A percentile compares a stretch with the other conserved stretches of the same genome.
Conservation (phyloP, 2,329 filamentous ascomycete genomes). For the Graphiopsis chlorocephala region DNA sequence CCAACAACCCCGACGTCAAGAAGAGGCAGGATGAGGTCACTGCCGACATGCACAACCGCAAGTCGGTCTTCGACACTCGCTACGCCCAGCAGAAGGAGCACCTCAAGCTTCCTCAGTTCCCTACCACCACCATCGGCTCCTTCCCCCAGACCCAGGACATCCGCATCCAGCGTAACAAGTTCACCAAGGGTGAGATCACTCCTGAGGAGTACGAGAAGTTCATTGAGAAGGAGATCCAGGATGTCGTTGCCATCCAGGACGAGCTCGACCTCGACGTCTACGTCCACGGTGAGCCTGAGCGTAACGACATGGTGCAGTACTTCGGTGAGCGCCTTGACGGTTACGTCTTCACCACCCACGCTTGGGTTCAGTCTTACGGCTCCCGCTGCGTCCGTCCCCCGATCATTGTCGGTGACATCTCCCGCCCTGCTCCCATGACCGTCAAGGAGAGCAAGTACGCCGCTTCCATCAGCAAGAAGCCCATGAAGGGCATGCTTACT, state of each 20-base stretch:
- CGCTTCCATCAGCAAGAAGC: slow-evolving; percentile 92
- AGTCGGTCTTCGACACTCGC: slow-evolving; percentile 81
- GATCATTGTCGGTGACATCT: slow-evolving; percentile 98
- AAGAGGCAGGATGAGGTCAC: slow-evolving; percentile 89
- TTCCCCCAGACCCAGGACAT: slow-evolving; percentile 99
- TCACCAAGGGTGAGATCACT: slow-evolving; percentile 97
- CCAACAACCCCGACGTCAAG: slow-evolving; percentile 97
- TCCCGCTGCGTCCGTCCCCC: slow-evolving; percentile 97
- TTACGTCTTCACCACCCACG: slow-evolving; percentile 98
- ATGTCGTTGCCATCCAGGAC: slow-evolving; percentile 94
- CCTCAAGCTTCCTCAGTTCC: slow-evolving; percentile 94
- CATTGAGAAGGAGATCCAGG: slow-evolving; percentile 97
- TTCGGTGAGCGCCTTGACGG: slow-evolving; percentile 96
- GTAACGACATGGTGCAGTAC: slow-evolving; percentile 99
- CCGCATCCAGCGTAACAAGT: slow-evolving; percentile 92
- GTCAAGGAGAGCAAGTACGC: slow-evolving; percentile 99
- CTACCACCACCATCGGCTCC: slow-evolving; percentile 97
- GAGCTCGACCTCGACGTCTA: slow-evolving; percentile 96
- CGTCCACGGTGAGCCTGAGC: slow-evolving; percentile 98
- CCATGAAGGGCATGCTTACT: slow-evolving; percentile 99
- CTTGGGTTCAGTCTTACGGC: slow-evolving; percentile 97
- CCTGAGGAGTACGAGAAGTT: slow-evolving; percentile 93
- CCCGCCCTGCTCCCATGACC: slow-evolving; percentile 93
- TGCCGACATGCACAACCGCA: slow-evolving; percentile 82
- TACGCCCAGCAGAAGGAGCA: slow-evolving; percentile 86